phyloP scores from a whole-genome alignment of 2,329 filamentous ascomycete species.

The Trichoderma afroharzianum region DNA sequence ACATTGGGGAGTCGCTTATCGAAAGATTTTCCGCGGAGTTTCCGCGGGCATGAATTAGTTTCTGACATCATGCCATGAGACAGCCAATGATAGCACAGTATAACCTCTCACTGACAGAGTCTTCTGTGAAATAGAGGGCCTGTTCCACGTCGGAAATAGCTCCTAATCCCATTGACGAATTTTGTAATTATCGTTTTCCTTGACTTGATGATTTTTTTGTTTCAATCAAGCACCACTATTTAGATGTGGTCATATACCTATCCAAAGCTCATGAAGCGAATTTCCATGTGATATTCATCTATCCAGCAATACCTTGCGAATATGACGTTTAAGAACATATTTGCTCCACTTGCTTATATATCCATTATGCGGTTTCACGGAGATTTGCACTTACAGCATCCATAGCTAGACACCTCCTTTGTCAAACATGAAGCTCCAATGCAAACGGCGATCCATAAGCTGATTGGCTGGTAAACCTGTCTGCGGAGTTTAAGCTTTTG shows the following conservation, averaged over 20 bases:
- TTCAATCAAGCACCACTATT: neutral
- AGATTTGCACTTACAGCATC: neutral
- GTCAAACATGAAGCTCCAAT: neutral
- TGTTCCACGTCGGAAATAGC: neutral
- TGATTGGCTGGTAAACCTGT: neutral
- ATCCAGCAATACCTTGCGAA: neutral
- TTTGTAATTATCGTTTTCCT: neutral
- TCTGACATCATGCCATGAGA: neutral
- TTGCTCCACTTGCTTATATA: neutral
- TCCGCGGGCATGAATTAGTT: neutral
- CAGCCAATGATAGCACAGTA: neutral
- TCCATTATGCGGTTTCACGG: neutral
- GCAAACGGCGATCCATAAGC: neutral
- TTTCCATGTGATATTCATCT: neutral
- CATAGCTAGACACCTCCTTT: neutral
- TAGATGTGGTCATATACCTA: neutral
- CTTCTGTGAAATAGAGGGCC: neutral
- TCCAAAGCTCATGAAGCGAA: neutral
- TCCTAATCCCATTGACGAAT: neutral
- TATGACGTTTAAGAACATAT: neutral
- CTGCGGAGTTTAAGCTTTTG: neutral
- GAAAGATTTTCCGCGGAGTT: conserved; percentile 4
- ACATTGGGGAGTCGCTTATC: neutral
- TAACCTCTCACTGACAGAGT: neutral
- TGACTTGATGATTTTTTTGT: neutral